phyloP scores from a whole-genome alignment of 2,329 filamentous ascomycete species.

The Dothistroma pini region DNA sequence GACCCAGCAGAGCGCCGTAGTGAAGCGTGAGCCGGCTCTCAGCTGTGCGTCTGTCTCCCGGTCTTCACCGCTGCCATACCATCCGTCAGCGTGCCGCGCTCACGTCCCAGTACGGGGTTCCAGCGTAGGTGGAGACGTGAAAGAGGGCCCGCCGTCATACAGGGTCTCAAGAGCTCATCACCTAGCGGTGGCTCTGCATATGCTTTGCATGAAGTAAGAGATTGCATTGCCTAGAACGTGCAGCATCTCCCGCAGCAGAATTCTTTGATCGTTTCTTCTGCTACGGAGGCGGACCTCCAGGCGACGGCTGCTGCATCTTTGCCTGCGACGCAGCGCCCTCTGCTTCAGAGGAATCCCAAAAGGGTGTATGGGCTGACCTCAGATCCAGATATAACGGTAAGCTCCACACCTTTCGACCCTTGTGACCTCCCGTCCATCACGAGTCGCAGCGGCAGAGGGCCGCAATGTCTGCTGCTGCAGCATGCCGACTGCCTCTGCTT shows the following conservation, averaged over 20 bases:
- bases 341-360: not conserved
- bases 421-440: slow-evolving; percentile 2
- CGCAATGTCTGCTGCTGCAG: not conserved
- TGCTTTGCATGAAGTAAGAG: not conserved
- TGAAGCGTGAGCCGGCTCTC: not conserved
- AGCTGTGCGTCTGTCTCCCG: not conserved
- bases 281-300: slow-evolving; percentile 1
- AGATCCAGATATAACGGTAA: slow-evolving; percentile 6
- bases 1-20: not conserved
- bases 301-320: not conserved
- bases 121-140: not conserved
- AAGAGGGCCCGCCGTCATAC: not conserved
- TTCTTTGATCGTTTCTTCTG: not conserved
- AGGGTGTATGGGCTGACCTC: slow-evolving; percentile 5
- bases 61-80: not conserved
- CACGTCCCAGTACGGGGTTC: not conserved
- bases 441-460: not conserved
- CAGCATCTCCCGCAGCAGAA: slow-evolving; percentile 3
- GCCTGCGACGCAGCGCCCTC: not conserved
- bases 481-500: not conserved
- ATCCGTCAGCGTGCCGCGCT: not conserved
- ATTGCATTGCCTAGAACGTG: slow-evolving; percentile 1
- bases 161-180: slow-evolving; percentile 2
- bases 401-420: not conserved
- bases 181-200: not conserved